Base-by-base conservation (phyloP, 179 eudicot species). In the Spinacia oleracea region DNA sequence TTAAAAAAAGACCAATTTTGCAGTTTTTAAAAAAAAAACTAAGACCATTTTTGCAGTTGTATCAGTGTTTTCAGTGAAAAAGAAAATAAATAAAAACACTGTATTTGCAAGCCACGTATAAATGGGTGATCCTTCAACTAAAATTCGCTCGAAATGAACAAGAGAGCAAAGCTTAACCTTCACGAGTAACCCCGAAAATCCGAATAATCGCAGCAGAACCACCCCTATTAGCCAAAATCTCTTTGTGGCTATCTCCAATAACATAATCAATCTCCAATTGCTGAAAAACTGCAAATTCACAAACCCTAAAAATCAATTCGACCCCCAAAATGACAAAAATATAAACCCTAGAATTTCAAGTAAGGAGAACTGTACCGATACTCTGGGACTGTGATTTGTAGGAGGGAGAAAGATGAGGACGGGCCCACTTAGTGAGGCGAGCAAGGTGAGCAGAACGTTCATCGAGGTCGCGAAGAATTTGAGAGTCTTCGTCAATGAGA, bases 201-300 rank as follows among this genome's bases (percentile, higher is more conserved):
- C 97, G 90, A 77, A 96, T 81, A 83, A 93, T 89, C 20, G 98
- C 98, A 74, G 97, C 93, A 20, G 84, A 91, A 46, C 98, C 97
- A 64, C 91, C 85, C 80, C 88, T 82, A 77, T 85, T 87, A 51
- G 90, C 87, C 86, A 92, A 50, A 80, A 96, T 84, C 59, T 87
- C 93, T 75, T 86, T 93, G 59, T 89, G 89, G 78, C 86, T 79
- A 31, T 92, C 99, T 32, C 91, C 92, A 82, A 90, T 89, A 68
- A 93, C 86, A 50, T 89, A 96, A 86, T 96, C 99, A 79, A 96
- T 96, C 85, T 96, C 99, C 89, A 96, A 76, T 84, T 96, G 98
- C 83, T 96, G 99, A 82, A 93, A 96, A 38, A 89, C 99, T 96
- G 79, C 50, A 68, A 35, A 42, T 70, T 50, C 25, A 79, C 31